Base-by-base conservation (phyloP, 345 rosid species). In the Eucalyptus polyanthemos region DNA sequence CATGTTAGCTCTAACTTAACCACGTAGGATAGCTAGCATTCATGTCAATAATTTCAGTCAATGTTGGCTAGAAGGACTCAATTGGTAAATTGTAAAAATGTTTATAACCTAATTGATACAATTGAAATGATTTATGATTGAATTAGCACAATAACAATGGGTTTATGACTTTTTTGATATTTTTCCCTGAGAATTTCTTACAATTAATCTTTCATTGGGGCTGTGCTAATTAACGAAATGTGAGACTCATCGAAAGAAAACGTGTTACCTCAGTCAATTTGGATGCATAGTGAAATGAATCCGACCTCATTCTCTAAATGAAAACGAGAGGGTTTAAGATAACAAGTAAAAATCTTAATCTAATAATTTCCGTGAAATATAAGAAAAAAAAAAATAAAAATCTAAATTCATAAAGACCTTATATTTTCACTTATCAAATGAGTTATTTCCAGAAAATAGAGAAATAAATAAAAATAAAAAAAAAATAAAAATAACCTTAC, bases 31-130 rank as follows among this genome's bases (percentile, higher is more conserved):
- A 9, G 3, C 1, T 24, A 56, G 13, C 29, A 10, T 56, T 9
- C 29, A 10, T 2, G 3, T 56, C 1, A 56, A 1, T 25, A 1
- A 56, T 10, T 56, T 22, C 14, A 22, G 1, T 22, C 3, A 56
- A 56, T 0, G 13, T 10, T 56, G 29, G 13, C 6, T 56, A 25
- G 62, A 56, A 56, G 6, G 62, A 56, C 13, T 56, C 29, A 56
- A 56, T 56, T 9, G 29, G 6, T 25, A 56, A 56, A 56, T 56
- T 56, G 29, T 56, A 56, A 56, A 9, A 56, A 9, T 22, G 3
- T 24, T 56, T 56, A 56, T 53, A 56, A 56, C 14, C 6, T 25
- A 56, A 24, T 24, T 56, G 29, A 22, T 24, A 56, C 13, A 56
- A 24, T 53, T 53, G 58, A 53, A 53, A 53, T 0, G 11, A 53